A percentile compares a stretch with the other conserved stretches of the same genome.
phyloP scores from a whole-genome alignment of 1,139 yeast species.

The Eremothecium sinecaudum region DNA sequence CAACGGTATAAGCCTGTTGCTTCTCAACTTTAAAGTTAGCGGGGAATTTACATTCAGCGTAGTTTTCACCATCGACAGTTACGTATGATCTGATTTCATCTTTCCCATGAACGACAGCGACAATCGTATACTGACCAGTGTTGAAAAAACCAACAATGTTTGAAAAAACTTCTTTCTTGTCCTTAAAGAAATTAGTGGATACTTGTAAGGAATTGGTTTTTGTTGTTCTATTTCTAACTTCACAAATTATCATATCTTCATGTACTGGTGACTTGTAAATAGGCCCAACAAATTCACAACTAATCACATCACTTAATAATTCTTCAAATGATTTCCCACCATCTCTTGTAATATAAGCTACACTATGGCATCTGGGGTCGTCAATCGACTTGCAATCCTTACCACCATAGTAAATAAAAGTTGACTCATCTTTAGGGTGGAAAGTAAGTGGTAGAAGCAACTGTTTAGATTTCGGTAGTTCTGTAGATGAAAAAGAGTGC shows the following conservation, averaged over 20 bases:
- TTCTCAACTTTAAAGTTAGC: constrained; percentile 44
- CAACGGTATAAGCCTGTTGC: constrained; percentile 75
- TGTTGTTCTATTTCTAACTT: constrained; percentile 31
- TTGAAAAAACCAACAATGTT: constrained; percentile 57
- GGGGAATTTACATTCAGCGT: constrained; percentile 79
- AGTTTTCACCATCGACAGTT: constrained; percentile 70
- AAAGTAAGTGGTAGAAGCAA: constrained; percentile 40
- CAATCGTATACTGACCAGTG: constrained; percentile 58
- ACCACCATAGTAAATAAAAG: constrained; percentile 63
- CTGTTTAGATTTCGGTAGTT: constrained; percentile 44
- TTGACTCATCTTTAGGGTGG: constrained; percentile 45
- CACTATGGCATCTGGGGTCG: constrained; percentile 41
- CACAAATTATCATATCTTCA: constrained; percentile 55
- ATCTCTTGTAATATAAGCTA: constrained; percentile 52
- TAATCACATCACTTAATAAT: constrained; percentile 42
- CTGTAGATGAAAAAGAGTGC: constrained; percentile 37
- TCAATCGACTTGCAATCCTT: constrained; percentile 44
- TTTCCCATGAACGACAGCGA: constrained; percentile 44
- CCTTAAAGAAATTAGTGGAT: constrained; percentile 45
- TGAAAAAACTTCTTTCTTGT: constrained; percentile 37
- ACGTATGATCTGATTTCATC: constrained; percentile 56
- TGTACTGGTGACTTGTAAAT: constrained; percentile 35
- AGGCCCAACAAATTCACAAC: constrained; percentile 63
- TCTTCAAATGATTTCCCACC: constrained; percentile 54
- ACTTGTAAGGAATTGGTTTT: constrained; percentile 37